Percentiles rank a stretch among this genome's conserved stretches.
Conservation (phyloP, 805 yeast species). For the Starmerella vaccinii region DNA sequence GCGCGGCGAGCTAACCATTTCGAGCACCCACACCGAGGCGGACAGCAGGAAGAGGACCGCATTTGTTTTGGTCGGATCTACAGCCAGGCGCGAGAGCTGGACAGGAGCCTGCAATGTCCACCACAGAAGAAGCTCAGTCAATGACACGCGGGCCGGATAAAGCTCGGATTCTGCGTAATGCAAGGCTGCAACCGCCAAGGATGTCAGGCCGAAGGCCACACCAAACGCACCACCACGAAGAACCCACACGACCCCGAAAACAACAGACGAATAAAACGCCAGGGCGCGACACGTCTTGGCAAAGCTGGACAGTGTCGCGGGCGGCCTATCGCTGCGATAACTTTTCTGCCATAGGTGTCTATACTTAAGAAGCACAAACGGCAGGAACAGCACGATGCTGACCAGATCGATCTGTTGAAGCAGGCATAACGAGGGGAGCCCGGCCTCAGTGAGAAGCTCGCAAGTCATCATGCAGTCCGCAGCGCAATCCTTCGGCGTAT, state of each 20-base stretch:
- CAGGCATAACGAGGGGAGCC: slow-evolving; percentile 1
- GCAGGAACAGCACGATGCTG: slow-evolving; percentile 3
- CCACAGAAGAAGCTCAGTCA: slow-evolving; percentile 7
- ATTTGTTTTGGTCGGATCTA: neutral
- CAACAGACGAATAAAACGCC: neutral
- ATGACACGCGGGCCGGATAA: slow-evolving; percentile 3
- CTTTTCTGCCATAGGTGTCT: neutral
- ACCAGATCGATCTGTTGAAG: neutral
- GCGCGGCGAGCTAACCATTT: slow-evolving; percentile 7
- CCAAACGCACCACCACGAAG: neutral
- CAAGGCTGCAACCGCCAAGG: neutral
- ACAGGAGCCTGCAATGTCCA: slow-evolving; percentile 4
- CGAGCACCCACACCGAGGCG: neutral
- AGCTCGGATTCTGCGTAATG: slow-evolving; percentile 7
- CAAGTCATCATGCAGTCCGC: neutral
- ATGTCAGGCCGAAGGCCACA: neutral
- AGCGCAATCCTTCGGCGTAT: neutral
- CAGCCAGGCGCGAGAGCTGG: neutral
- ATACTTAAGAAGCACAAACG: neutral
- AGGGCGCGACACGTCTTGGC: neutral
- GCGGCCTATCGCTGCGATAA: neutral
- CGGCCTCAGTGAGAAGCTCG: neutral
- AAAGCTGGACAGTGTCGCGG: neutral
- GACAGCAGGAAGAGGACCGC: neutral
- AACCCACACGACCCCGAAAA: neutral